These are phyloP conservation scores for Daldinia decipiens DNA, from an alignment of 495 filamentous ascomycete genomes.

Conservation along the genomic window DNA sequence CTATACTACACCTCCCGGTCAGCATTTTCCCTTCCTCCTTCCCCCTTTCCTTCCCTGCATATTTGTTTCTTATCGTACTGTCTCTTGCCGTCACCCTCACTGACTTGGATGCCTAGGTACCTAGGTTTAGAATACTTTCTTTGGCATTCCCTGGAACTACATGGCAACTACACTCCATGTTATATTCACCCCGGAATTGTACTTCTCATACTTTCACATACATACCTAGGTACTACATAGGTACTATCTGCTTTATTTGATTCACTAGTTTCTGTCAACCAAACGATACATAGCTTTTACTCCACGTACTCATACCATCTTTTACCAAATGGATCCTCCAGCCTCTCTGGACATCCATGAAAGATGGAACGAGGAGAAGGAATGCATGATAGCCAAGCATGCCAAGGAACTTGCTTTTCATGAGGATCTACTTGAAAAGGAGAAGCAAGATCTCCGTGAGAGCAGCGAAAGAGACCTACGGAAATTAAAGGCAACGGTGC, in stretches of 20 bases:
- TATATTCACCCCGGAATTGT: neutral
- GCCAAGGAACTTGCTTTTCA: slow-evolving; percentile 8
- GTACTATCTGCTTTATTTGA: neutral
- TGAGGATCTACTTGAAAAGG: slow-evolving; percentile 12
- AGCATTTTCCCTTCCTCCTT: neutral
- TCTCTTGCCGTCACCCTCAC: neutral
- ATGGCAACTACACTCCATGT: neutral
- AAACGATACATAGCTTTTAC: neutral
- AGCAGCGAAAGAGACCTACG: slow-evolving; percentile 8
- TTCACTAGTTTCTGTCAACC: neutral
- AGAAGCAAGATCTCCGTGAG: slow-evolving; percentile 7
- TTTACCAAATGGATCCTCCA: slow-evolving; percentile 23
- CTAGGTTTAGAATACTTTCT: neutral
- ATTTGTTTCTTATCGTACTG: neutral
- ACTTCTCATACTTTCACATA: neutral
- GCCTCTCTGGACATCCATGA: neutral
- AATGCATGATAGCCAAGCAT: slow-evolving; percentile 14
- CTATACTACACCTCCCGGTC: neutral
- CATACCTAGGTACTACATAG: no score
- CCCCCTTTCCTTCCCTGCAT: neutral
- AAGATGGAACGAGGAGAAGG: slow-evolving; percentile 11
- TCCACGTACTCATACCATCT: neutral
- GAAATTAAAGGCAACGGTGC: slow-evolving; percentile 8
- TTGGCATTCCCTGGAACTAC: neutral
- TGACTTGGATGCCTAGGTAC: neutral